phyloP scores from a whole-genome alignment of 306 rosid species.

The Calophaca sinica region DNA sequence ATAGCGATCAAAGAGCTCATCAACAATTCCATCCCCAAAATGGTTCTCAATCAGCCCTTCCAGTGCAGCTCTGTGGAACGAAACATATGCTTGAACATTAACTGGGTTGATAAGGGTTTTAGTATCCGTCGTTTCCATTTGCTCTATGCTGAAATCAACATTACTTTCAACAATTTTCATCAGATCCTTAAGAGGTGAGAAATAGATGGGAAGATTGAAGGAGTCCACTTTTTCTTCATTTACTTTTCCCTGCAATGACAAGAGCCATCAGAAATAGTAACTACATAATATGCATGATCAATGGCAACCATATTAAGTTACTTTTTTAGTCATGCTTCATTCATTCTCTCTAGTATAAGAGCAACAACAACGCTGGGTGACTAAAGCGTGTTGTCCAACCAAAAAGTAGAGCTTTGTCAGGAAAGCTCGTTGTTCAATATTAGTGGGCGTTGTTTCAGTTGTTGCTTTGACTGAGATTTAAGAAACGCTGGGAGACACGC shows the following conservation, averaged over 20 bases:
- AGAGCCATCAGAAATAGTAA: not conserved
- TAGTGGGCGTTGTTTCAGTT: too few species aligned
- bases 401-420: too few species aligned
- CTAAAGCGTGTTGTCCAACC: too few species aligned
- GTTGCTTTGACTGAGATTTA: too few species aligned
- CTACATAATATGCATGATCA: not conserved
- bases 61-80: slow-evolving; percentile 34
- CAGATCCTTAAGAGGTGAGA: slow-evolving; percentile 33
- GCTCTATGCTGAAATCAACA: slow-evolving; percentile 40
- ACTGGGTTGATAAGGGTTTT: not conserved
- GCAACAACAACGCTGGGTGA: too few species aligned
- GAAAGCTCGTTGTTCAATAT: too few species aligned
- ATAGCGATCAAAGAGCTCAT: slow-evolving; percentile 44
- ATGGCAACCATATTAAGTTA: not conserved
- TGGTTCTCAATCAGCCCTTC: slow-evolving; percentile 45
- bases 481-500: too few species aligned
- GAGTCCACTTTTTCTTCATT: slow-evolving; percentile 49
- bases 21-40: slow-evolving; percentile 43
- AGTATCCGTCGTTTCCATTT: slow-evolving; percentile 17
- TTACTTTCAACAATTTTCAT: slow-evolving; percentile 41
- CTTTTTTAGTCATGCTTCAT: too few species aligned
- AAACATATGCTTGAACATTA: slow-evolving; percentile 8
- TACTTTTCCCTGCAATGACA: slow-evolving; percentile 41
- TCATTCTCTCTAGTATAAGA: too few species aligned
- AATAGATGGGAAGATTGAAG: slow-evolving; percentile 48